Base-by-base conservation (phyloP, 495 filamentous ascomycete species). In the Terfezia boudieri region DNA sequence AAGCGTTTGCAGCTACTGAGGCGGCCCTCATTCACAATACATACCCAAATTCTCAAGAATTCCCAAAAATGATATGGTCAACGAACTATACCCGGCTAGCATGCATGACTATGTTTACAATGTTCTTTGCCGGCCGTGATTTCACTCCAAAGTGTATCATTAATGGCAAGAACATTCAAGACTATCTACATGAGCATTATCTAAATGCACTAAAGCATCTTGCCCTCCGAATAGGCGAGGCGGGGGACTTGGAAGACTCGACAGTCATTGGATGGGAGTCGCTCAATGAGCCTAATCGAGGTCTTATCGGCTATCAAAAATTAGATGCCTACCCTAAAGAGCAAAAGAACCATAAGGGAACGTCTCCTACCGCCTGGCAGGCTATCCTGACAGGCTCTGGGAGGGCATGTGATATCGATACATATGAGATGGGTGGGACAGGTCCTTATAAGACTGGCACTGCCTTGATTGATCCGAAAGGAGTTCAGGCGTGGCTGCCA, bases 31-130 rank as follows among this genome's bases (percentile, higher is more conserved):
- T 98, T 23, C 90, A 98, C 49, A 98, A 96, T 62, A 89, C 83
- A 0, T 94, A 83, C 61, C 81, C 86, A n/a, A 74, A 93, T 37
- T 85, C 87, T 16, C 78, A 78, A 5, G 74, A 79, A 3, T 98
- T 90, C 63, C 92, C 90, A 4, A 96, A 96, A 68, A 98, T 98
- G 90, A 86, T 94, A 20, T 98, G 90, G 90, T 85, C 88, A 50
- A 98, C 90, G 22, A 96, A 98, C 62, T 98, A 98, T 62, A 82
- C 76, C 17, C 73, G 82, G 12, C 65, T 85, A 43, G 79, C 76
- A 16, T 82, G 80, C 60, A 78, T 82, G 64, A 77, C 77, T 16
- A 81, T 85, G 51, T 85, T 83, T 59, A 84, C 82, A 0, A 64
- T 83, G 38, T 86, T 82, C 63, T 86, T 80, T 17, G 92, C 73